Evolutionary conservation across 1,284 basidiomycete genomes (phyloP).

Genomic region (Meira nashicola): DNA sequence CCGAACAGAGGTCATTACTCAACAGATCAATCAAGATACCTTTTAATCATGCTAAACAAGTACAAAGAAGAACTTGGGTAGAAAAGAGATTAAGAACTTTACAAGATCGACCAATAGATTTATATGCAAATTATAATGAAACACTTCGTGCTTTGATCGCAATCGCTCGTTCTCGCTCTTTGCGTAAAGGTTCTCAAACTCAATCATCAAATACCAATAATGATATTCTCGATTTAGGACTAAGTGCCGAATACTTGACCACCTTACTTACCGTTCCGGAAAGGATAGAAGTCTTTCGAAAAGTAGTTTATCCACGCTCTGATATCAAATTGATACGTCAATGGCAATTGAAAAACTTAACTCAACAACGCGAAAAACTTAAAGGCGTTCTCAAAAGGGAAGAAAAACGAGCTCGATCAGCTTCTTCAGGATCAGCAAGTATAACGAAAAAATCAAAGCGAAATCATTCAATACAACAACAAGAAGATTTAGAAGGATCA

Average conservation of each 20-base stretch:
- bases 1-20: background rate
- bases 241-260: background rate
- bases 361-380: background rate
- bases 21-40: background rate
- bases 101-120: background rate
- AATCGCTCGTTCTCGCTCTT: background rate
- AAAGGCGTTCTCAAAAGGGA: background rate
- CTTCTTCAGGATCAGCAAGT: background rate
- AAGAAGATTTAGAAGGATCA: background rate
- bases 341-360: conserved; percentile 1
- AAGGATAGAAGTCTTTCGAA: background rate
- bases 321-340: conserved; percentile 1
- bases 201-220: background rate
- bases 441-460: background rate
- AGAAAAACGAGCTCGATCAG: conserved; percentile 3
- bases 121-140: conserved; percentile 8
- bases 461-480: background rate
- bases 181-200: background rate
- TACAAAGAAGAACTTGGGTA: conserved; percentile 2
- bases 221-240: background rate
- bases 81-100: background rate
- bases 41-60: conserved; percentile 1
- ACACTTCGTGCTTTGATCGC: conserved; percentile 6
- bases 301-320: background rate
- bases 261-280: background rate